Base-by-base conservation (phyloP, 106 monocot species). In the Allium sativum region DNA sequence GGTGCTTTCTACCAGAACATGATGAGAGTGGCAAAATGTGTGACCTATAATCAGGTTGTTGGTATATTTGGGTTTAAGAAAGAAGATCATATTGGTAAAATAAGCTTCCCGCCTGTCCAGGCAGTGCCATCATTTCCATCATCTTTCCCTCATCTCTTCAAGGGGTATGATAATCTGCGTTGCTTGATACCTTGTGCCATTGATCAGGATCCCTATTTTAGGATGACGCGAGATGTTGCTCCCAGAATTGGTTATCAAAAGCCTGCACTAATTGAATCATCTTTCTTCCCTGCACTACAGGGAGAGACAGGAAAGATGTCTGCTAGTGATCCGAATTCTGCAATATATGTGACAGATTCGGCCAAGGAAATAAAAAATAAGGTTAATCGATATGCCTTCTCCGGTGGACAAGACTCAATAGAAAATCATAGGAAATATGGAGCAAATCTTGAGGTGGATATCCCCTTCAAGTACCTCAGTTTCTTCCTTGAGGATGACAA, bases 151-250 rank as follows among this genome's bases (percentile, higher is more conserved):
- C 96, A 98, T 72, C 77, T 98, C 55, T 98, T 92, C 74, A 55
- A 77, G 40, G 82, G 76, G 42, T 80, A 76, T 2, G 74, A 78
- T 44, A 72, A 87, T 42, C 84, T 92, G 47, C 87, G 84, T 21
- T 92, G 96, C 61, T 79, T 98, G 65, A 92, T 98, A 68, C 96
- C 96, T 61, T 92, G 96, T 64, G 96, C 91, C 17, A 98, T 92
- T 57, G 96, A 98, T 48, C 96, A 98, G 95, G 95, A 96, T 74
- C 95, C 90, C 46, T 96, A 96, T 69, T 96, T 96, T 70, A 82
- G 95, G 68, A 96, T 96, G 95, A 96, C 95, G 43, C 66, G 95
- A 59, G 95, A 96, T 78, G 95, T 96, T 87, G 95, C 95, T 67
- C 95, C 95, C n/a, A 87, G 95, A 74, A 75, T 96, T 73, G 90